phyloP scores from a whole-genome alignment of 139 green algal species.

The Coelastrella sp. region DNA sequence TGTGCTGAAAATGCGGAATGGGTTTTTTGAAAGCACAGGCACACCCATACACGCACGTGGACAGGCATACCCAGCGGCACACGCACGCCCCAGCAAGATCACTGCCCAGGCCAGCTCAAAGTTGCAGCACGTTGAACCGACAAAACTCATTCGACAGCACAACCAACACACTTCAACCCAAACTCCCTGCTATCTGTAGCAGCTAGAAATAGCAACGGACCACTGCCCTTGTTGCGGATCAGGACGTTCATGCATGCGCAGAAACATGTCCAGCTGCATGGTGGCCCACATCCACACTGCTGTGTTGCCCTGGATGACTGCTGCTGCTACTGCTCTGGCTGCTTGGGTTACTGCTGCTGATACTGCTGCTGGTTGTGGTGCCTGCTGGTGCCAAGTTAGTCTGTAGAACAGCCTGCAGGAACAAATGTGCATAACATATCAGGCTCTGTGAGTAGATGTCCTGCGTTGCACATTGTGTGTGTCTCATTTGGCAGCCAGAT shows the following conservation, averaged over 20 bases:
- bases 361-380: constrained; percentile 26
- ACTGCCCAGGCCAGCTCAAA: too few relatives aligned
- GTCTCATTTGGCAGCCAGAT: background rate
- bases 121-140: too few relatives aligned
- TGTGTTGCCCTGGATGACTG: background rate
- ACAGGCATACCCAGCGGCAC: too few relatives aligned
- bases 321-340: constrained; percentile 14
- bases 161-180: too few relatives aligned
- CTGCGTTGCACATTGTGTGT: background rate
- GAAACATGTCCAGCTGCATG: background rate
- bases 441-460: background rate
- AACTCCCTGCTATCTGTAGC: too few relatives aligned
- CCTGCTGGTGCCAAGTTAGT: background rate
- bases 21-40: too few relatives aligned
- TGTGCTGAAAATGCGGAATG: too few relatives aligned
- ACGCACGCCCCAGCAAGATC: too few relatives aligned
- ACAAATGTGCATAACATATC: background rate
- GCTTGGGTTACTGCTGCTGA: background rate
- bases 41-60: too few relatives aligned
- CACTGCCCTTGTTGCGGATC: background rate
- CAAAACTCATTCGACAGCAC: too few relatives aligned
- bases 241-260: background rate
- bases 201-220: too few relatives aligned
- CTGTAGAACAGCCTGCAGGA: constrained; percentile 8
- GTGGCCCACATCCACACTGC: background rate